Evolutionary conservation across 805 yeast genomes (phyloP).

Genomic region (Hanseniaspora guilliermondii): DNA sequence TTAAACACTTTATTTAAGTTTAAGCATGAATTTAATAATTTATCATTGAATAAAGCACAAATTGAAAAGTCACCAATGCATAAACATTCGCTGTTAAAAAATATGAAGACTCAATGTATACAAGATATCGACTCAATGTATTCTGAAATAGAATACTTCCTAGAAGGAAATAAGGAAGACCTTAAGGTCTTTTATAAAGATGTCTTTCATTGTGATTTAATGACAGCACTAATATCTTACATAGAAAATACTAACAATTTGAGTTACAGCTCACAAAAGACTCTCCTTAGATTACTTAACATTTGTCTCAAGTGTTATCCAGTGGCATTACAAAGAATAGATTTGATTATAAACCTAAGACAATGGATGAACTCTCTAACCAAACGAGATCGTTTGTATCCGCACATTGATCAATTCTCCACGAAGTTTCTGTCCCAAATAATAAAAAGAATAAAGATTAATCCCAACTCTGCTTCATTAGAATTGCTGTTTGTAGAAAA

Average conservation of each 20-base stretch:
- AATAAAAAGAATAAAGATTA: conserved; percentile 32
- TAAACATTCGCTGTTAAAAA: conserved; percentile 33
- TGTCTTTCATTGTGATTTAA: conserved; percentile 7
- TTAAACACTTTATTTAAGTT: not conserved
- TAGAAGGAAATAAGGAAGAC: conserved; percentile 14
- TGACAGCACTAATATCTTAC: not conserved
- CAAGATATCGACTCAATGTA: not conserved
- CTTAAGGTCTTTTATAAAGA: conserved; percentile 26
- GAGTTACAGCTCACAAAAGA: conserved; percentile 44
- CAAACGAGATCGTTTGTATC: conserved; percentile 34
- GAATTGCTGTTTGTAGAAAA: conserved; percentile 58
- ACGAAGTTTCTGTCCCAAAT: conserved; percentile 52
- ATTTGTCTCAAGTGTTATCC: conserved; percentile 48
- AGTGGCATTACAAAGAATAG: conserved; percentile 48
- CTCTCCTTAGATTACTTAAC: conserved; percentile 58
- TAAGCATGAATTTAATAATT: not conserved
- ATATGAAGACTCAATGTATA: not conserved
- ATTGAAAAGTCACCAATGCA: conserved; percentile 34
- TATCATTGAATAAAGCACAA: not conserved
- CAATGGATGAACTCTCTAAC: conserved; percentile 42
- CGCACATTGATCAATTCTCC: conserved; percentile 53
- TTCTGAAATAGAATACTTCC: not conserved
- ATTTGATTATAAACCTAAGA: conserved; percentile 51
- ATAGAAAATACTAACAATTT: conserved; percentile 48
- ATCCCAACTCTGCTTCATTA: conserved; percentile 41